These are phyloP conservation scores for Plantago elongata DNA, from an alignment of 257 asterid genomes.

Conservation along the genomic window DNA sequence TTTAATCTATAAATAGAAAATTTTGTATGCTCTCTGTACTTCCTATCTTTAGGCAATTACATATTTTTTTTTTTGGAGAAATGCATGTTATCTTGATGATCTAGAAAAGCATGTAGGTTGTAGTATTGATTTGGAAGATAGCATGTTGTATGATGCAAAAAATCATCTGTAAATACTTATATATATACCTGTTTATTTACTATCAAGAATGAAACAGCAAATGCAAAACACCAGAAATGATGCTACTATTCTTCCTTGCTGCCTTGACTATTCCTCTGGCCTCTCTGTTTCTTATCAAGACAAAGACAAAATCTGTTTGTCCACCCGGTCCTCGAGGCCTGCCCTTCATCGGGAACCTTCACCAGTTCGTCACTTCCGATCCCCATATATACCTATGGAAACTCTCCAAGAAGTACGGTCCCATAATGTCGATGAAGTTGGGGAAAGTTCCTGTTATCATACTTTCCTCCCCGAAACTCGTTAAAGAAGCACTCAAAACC, in stretches of 20 bases:
- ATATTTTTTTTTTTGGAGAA: too few species aligned
- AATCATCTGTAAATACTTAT: too few species aligned
- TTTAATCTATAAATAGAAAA: too few species aligned
- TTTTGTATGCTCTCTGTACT: too few species aligned
- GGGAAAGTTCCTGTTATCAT: slow-evolving; percentile 6
- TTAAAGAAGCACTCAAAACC: slow-evolving; percentile 17
- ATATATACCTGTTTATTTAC: too few species aligned
- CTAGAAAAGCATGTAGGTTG: too few species aligned
- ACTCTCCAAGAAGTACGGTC: slow-evolving; percentile 15
- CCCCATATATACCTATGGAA: slow-evolving; percentile 19
- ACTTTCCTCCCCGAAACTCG: slow-evolving; percentile 14
- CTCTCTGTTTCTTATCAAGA: background rate
- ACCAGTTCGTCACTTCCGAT: slow-evolving; percentile 7
- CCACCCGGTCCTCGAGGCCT: slow-evolving; percentile 22
- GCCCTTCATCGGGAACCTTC: slow-evolving; percentile 21
- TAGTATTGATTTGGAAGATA: too few species aligned
- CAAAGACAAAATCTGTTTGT: background rate
- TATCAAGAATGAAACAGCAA: background rate
- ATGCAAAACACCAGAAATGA: background rate
- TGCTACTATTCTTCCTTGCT: background rate
- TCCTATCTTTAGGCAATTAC: too few species aligned
- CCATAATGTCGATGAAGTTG: slow-evolving; percentile 18
- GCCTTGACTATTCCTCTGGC: background rate
- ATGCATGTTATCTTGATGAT: too few species aligned
- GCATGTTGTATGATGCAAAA: too few species aligned